Percentiles rank a stretch among this genome's conserved stretches.
Evolutionary conservation across 805 yeast genomes (phyloP).

Genomic region (Blastobotrys peoriensis): DNA sequence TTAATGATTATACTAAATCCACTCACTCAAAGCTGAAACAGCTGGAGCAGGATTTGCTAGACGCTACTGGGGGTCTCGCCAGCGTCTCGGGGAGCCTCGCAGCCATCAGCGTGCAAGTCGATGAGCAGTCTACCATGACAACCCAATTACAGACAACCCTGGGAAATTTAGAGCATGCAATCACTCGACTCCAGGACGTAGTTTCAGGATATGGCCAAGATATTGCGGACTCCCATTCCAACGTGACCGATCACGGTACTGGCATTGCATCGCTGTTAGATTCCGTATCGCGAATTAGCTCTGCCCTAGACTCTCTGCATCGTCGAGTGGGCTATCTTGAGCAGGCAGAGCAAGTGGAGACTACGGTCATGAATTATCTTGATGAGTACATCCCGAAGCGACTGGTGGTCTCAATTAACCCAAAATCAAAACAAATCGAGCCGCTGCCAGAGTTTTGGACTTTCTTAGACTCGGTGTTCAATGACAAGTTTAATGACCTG

Average conservation of each 20-base stretch:
- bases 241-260: not conserved
- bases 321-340: slow-evolving; percentile 3
- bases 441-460: slow-evolving; percentile 11
- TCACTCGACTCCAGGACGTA: slow-evolving; percentile 5
- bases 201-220: slow-evolving; percentile 3
- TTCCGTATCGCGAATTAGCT: not conserved
- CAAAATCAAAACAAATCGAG: slow-evolving; percentile 2
- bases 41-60: slow-evolving; percentile 4
- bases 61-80: slow-evolving; percentile 1
- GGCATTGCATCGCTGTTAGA: slow-evolving; percentile 1
- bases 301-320: slow-evolving; percentile 4
- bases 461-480: slow-evolving; percentile 4
- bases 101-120: not conserved
- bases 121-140: not conserved
- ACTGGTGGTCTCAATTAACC: slow-evolving; percentile 7
- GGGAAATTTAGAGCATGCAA: not conserved
- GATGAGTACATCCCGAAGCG: slow-evolving; percentile 9
- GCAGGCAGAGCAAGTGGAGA: slow-evolving; percentile 6
- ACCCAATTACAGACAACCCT: not conserved
- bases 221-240: not conserved
- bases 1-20: not conserved
- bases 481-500: not conserved
- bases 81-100: slow-evolving; percentile 2
- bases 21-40: not conserved
- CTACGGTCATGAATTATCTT: slow-evolving; percentile 1